These are phyloP conservation scores for Penicillium paradoxum DNA, from an alignment of 495 filamentous ascomycete species.

Conservation along the genomic window DNA sequence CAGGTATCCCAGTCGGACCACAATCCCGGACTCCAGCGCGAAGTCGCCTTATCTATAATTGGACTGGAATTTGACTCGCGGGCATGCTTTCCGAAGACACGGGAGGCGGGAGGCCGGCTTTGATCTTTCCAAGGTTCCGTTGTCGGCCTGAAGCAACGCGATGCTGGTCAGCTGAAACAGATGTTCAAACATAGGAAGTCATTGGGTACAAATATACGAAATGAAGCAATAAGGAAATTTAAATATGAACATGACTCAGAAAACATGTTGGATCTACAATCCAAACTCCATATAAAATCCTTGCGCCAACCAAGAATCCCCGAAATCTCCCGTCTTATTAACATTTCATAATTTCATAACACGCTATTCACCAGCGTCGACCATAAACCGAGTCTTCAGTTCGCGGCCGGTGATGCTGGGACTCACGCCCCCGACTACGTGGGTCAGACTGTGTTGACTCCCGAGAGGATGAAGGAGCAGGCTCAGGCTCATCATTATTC, in stretches of 20 bases:
- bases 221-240: background rate
- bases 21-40: background rate
- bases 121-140: slow-evolving; percentile 5
- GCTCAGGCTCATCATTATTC: slow-evolving; percentile 16
- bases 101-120: background rate
- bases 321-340: background rate
- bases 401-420: slow-evolving; percentile 20
- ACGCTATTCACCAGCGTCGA: slow-evolving; percentile 37
- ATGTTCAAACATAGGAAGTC: background rate
- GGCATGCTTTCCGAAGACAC: slow-evolving; percentile 14
- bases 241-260: background rate
- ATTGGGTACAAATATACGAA: background rate
- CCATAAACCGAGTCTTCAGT: slow-evolving; percentile 42
- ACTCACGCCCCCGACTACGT: slow-evolving; percentile 25
- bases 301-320: background rate
- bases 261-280: background rate
- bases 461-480: slow-evolving; percentile 9
- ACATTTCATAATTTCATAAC: slow-evolving; percentile 7
- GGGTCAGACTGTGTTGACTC: slow-evolving; percentile 16
- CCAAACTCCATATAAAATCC: background rate
- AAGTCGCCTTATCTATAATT: slow-evolving; percentile 1
- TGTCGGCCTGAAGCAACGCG: too few species aligned
- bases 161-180: background rate
- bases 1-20: background rate
- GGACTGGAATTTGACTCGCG: slow-evolving; percentile 15